Evolutionary conservation across 176 grass and related monocot genomes (phyloP).

Genomic region (Ensete glaucum): DNA sequence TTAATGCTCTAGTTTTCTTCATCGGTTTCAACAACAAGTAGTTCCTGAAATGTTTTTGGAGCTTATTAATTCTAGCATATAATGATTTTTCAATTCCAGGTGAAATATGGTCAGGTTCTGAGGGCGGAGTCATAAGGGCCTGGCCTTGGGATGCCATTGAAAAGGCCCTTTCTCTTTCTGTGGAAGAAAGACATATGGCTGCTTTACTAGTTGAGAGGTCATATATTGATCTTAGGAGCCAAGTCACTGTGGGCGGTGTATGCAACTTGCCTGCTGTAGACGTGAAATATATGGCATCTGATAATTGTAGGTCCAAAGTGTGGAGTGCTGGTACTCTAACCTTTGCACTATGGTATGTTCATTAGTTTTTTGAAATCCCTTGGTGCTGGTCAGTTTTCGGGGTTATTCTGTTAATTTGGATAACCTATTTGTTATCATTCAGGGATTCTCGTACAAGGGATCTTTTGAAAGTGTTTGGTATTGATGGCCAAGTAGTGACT

Average conservation of each 20-base stretch:
- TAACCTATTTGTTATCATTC: neutral
- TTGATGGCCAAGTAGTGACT: conserved; percentile 71
- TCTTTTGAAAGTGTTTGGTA: conserved; percentile 79
- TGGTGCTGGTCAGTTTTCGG: neutral
- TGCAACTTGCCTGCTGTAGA: conserved; percentile 70
- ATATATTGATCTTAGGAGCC: conserved; percentile 72
- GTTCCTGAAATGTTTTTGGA: neutral
- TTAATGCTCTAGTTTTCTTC: neutral
- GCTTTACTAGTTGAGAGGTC: conserved; percentile 78
- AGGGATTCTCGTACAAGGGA: conserved; percentile 95
- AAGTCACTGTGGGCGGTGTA: conserved; percentile 66
- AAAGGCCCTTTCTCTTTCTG: conserved; percentile 68
- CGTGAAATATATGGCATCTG: conserved; percentile 64
- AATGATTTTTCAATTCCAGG: conserved; percentile 45
- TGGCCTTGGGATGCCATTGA: conserved; percentile 89
- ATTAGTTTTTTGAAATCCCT: neutral
- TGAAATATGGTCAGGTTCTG: conserved; percentile 94
- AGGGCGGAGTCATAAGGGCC: conserved; percentile 67
- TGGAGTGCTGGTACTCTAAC: conserved; percentile 71
- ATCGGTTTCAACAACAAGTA: neutral
- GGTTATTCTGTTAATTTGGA: conserved; percentile 3
- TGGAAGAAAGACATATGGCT: conserved; percentile 87
- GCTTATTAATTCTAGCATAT: neutral
- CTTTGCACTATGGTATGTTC: conserved; percentile 78
- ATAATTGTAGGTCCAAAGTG: conserved; percentile 65